Evolutionary conservation across 192 early-diverging fungal species (phyloP).

Genomic region (Diversispora eburnea): DNA sequence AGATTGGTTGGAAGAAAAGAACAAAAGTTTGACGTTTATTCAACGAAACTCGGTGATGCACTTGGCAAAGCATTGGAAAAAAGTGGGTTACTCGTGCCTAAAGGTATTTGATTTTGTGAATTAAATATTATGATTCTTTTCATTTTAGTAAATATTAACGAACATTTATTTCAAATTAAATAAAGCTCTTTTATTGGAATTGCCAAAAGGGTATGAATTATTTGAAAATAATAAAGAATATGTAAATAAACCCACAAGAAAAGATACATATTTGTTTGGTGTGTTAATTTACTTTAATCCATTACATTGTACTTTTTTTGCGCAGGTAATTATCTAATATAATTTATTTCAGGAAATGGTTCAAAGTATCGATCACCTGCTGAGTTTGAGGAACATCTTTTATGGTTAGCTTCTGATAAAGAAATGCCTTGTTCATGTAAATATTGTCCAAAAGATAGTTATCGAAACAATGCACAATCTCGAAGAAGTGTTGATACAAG

Average conservation of each 20-base stretch:
- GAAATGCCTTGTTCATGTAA: background rate
- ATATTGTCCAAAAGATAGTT: background rate
- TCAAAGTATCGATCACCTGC: constrained; percentile 13
- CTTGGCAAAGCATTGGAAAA: background rate
- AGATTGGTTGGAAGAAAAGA: background rate
- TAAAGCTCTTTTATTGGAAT: background rate
- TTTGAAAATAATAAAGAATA: background rate
- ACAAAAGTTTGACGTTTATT: background rate
- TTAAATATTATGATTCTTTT: background rate
- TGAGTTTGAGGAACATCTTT: constrained; percentile 13
- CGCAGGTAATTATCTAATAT: background rate
- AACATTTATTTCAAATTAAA: background rate
- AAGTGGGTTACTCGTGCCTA: background rate
- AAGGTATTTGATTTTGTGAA: background rate
- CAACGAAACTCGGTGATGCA: background rate
- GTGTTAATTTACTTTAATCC: background rate
- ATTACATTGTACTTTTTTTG: background rate
- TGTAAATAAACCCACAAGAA: background rate
- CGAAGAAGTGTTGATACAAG: too few relatives aligned
- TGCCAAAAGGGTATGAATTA: background rate
- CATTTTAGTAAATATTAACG: background rate
- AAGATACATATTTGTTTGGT: constrained; percentile 9
- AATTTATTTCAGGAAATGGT: constrained; percentile 1
- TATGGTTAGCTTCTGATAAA: constrained; percentile 12
- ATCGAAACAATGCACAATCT: too few relatives aligned